Evolutionary conservation across 2,329 filamentous ascomycete species (phyloP), one percentile per base, ranked within the genome.

Genomic region (Fusarium sp.): DNA sequence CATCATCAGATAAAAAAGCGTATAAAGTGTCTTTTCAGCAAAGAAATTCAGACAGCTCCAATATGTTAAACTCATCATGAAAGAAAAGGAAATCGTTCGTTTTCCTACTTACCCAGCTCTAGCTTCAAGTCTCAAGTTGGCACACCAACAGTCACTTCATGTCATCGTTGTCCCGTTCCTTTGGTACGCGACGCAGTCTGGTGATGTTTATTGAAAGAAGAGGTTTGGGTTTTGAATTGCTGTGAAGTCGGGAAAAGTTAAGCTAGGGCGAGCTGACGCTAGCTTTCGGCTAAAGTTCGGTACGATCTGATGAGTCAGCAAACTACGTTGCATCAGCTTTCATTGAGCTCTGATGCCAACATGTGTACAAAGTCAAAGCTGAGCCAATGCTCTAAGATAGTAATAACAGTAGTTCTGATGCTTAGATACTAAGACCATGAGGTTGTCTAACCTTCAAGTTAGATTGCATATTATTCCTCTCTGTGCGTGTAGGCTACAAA

Each of bases 21-120:
- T 91, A 91, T 88, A 80, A 86, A 81, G 83, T 82, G 79, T 80
- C 80, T 85, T 86, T 85, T 93, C 91, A 88, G 86, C 90, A 92
- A 74, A 83, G 81, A 81, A 85, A 88, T 83, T 88, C 84, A 90
- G 92, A 94, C 91, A 93, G 92, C 92, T 94, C 92, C 92, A 94
- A 93, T 93, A 92, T 62, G 85, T 80, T 79, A 73, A 78, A 75
- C 77, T 84, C 85, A 87, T 88, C 86, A 88, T 73, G 71, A 80
- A 78, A 69, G 35, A n/a, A 37, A 42, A 53, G 57, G 18, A 16
- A 38, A 23, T 23, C 28, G 54, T 43, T 54, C n/a, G 56, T 42
- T 42, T 28, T 23, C 52, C 53, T 68, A 79, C 80, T 79, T 80
- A 77, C 75, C 54, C 37, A 62, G 38, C 30, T 33, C 19, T 13